phyloP scores from a whole-genome alignment of 2,329 filamentous ascomycete genomes.

The Chaetomium sp. region DNA sequence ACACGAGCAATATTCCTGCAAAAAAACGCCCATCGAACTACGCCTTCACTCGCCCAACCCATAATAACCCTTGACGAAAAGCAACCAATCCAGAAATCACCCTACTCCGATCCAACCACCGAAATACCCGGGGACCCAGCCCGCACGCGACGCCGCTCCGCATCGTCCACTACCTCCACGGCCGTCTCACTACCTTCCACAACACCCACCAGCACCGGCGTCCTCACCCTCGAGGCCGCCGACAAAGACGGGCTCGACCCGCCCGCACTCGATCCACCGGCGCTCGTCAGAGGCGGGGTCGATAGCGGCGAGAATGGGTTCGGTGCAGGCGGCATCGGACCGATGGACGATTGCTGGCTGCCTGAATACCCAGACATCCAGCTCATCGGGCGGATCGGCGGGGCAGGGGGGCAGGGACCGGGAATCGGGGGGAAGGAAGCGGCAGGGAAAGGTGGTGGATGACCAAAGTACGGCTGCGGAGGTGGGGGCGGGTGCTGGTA shows the following conservation, averaged over 20 bases:
- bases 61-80: too few relatives aligned
- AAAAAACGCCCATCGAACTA: too few relatives aligned
- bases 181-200: neutral
- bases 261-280: neutral
- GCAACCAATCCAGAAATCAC: too few relatives aligned
- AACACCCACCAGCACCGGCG: neutral
- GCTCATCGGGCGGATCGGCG: neutral
- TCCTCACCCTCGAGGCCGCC: neutral
- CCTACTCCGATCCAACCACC: too few relatives aligned
- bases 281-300: conserved; percentile 5
- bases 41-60: too few relatives aligned
- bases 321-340: conserved; percentile 6
- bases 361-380: neutral
- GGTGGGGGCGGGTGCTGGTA: neutral
- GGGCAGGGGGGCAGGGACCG: neutral
- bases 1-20: too few relatives aligned
- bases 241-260: neutral
- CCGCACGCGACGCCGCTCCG: neutral
- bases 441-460: too few relatives aligned
- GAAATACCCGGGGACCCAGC: neutral
- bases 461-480: too few relatives aligned
- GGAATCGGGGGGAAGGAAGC: neutral
- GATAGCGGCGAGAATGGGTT: conserved; percentile 8
- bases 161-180: neutral
- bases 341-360: neutral